Conservation (phyloP, 192 early-diverging fungal species). For the Backusella australiensis region DNA sequence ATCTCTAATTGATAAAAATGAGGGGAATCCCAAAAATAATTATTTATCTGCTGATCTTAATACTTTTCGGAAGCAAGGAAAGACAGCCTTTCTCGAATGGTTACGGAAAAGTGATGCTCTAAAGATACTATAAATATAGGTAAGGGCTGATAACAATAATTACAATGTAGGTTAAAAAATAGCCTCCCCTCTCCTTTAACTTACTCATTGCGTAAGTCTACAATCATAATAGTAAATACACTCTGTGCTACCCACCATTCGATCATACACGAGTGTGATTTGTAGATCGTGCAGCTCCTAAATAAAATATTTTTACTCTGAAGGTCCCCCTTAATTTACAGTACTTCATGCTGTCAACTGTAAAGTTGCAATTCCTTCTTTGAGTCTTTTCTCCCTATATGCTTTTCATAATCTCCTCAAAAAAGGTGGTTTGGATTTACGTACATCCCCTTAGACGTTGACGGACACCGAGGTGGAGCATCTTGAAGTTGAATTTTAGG, state of each 20-base stretch:
- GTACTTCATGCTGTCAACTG: conserved; percentile 3
- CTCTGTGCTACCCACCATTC: not conserved
- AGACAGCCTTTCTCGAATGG: not conserved
- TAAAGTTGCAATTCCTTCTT: conserved; percentile 5
- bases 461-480: not conserved
- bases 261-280: not conserved
- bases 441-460: not conserved
- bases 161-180: not conserved
- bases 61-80: conserved; percentile 1
- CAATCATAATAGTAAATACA: not conserved
- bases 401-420: conserved; percentile 1
- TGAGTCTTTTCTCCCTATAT: not conserved
- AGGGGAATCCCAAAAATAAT: conserved; percentile 5
- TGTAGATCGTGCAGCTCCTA: conserved; percentile 9
- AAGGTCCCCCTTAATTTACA: conserved; percentile 3
- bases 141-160: not conserved
- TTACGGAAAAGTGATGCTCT: not conserved
- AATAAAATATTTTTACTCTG: conserved; percentile 6
- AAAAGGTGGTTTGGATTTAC: not conserved
- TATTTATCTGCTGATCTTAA: not conserved
- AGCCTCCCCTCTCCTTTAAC: not conserved
- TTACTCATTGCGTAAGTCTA: not conserved
- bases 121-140: not conserved
- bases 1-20: conserved; percentile 6
- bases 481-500: not conserved